These are phyloP conservation scores for Lactifluus hygrophoroides DNA, from an alignment of 768 basidiomycete species.

Conservation along the genomic window DNA sequence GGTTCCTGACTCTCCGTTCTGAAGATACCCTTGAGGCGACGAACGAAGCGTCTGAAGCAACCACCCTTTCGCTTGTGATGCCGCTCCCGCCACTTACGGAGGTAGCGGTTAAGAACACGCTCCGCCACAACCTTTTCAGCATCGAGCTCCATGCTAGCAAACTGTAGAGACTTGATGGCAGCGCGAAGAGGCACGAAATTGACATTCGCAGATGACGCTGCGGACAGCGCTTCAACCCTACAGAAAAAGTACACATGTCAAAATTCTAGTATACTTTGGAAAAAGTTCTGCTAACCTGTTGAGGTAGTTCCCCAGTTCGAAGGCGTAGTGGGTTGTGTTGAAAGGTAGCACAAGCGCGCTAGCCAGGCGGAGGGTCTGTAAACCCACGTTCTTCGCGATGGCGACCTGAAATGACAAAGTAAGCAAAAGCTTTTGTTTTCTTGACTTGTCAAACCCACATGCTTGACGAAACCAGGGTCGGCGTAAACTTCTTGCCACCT, in stretches of 20 bases:
- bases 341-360: conserved; percentile 50
- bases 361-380: conserved; percentile 45
- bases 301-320: conserved; percentile 46
- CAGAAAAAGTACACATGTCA: not conserved
- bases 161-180: conserved; percentile 16
- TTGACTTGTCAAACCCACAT: conserved; percentile 32
- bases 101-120: not conserved
- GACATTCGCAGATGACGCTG: not conserved
- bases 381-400: conserved; percentile 48
- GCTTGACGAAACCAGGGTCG: conserved; percentile 54
- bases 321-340: conserved; percentile 60
- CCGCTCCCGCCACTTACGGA: conserved; percentile 3
- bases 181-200: conserved; percentile 18
- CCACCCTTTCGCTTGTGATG: not conserved
- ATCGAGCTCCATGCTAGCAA: conserved; percentile 18
- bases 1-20: not conserved
- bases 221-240: conserved; percentile 40
- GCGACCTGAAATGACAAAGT: conserved; percentile 33
- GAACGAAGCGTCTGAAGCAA: not conserved
- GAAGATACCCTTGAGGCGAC: not conserved
- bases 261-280: not conserved
- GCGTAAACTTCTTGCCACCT: conserved; percentile 53
- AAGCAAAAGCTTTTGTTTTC: not conserved
- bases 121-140: conserved; percentile 15
- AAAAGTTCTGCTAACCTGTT: conserved; percentile 33